A percentile compares a stretch with the other conserved stretches of the same genome.
phyloP scores from a whole-genome alignment of 2,329 filamentous ascomycete species.

The Fusarium sacchari region DNA sequence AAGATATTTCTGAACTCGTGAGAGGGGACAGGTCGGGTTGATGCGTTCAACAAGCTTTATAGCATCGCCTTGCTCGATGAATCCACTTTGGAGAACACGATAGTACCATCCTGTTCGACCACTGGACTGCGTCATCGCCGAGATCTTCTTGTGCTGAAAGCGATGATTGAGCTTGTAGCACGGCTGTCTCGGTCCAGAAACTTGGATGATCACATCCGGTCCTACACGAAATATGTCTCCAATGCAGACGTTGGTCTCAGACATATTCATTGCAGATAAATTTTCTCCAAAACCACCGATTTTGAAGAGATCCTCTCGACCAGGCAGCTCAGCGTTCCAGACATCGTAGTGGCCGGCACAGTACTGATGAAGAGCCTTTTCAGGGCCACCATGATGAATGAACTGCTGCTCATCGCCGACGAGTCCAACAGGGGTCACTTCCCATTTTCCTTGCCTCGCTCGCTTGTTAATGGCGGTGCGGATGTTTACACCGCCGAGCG shows the following conservation, averaged over 20 bases:
- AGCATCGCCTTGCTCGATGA: slow-evolving; percentile 3
- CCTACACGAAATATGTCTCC: slow-evolving; percentile 27
- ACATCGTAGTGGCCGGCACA: slow-evolving; percentile 23
- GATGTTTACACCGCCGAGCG: slow-evolving; percentile 25
- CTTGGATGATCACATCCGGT: slow-evolving; percentile 18
- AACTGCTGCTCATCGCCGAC: slow-evolving; percentile 30
- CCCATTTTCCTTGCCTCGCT: slow-evolving; percentile 16
- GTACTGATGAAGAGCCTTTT: slow-evolving; percentile 34
- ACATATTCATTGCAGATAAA: slow-evolving; percentile 18
- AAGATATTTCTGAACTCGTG: slow-evolving; percentile 12
- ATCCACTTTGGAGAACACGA: slow-evolving; percentile 19
- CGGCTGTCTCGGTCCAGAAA: slow-evolving; percentile 29
- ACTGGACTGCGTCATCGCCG: slow-evolving; percentile 12
- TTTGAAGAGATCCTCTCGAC: slow-evolving; percentile 20
- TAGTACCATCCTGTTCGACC: slow-evolving; percentile 34
- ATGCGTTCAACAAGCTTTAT: slow-evolving; percentile 15
- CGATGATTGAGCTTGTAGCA: slow-evolving; percentile 37
- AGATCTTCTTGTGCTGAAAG: slow-evolving; percentile 32
- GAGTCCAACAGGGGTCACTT: slow-evolving; percentile 17
- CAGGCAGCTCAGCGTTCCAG: slow-evolving; percentile 28
- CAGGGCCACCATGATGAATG: slow-evolving; percentile 24
- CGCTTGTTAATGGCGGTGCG: slow-evolving; percentile 34
- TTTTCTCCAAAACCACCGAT: slow-evolving; percentile 34
- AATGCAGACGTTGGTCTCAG: slow-evolving; percentile 32
- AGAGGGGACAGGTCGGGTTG: slow-evolving; percentile 19